A percentile compares a stretch with the other conserved stretches of the same genome.
These are phyloP conservation scores for Tephrocybe sp. DNA, from an alignment of 768 basidiomycete genomes.

Conservation along the genomic window DNA sequence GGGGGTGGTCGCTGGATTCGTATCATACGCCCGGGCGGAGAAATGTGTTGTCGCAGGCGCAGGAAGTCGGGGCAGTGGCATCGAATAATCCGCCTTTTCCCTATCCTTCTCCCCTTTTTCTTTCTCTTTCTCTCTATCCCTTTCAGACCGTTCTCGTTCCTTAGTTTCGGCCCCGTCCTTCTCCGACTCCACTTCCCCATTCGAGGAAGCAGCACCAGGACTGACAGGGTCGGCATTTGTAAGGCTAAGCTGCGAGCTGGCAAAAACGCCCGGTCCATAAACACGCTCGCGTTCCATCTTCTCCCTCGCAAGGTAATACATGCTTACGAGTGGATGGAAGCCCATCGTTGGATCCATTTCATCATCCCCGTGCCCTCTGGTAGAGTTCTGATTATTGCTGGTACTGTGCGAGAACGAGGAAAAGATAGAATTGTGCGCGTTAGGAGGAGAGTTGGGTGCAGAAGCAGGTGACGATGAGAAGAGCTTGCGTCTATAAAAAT, in stretches of 20 bases:
- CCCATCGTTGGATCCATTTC: conserved; percentile 81
- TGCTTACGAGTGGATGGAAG: conserved; percentile 92
- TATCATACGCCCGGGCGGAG: conserved; percentile 79
- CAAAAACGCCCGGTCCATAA: conserved; percentile 92
- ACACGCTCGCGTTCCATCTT: conserved; percentile 93
- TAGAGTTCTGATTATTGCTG: neutral
- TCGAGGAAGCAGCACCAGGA: no score
- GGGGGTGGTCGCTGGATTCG: conserved; percentile 54
- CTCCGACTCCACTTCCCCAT: neutral
- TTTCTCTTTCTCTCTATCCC: neutral
- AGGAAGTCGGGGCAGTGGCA: conserved; percentile 79
- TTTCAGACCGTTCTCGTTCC: neutral
- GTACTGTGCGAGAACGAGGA: conserved; percentile 1
- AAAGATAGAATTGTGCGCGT: neutral
- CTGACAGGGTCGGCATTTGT: neutral
- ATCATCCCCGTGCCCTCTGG: conserved; percentile 11
- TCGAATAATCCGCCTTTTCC: conserved; percentile 68
- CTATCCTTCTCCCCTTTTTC: neutral
- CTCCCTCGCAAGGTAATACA: conserved; percentile 94
- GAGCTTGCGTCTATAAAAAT: conserved; percentile 89
- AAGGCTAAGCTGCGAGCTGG: conserved; percentile 81
- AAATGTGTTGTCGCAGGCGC: conserved; percentile 80
- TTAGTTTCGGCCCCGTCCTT: neutral
- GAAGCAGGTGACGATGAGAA: conserved; percentile 63
- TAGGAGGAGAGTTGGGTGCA: conserved; percentile 48